These are phyloP conservation scores for Colletotrichum sp. DNA, from an alignment of 2,329 filamentous ascomycete species.

Conservation along the genomic window DNA sequence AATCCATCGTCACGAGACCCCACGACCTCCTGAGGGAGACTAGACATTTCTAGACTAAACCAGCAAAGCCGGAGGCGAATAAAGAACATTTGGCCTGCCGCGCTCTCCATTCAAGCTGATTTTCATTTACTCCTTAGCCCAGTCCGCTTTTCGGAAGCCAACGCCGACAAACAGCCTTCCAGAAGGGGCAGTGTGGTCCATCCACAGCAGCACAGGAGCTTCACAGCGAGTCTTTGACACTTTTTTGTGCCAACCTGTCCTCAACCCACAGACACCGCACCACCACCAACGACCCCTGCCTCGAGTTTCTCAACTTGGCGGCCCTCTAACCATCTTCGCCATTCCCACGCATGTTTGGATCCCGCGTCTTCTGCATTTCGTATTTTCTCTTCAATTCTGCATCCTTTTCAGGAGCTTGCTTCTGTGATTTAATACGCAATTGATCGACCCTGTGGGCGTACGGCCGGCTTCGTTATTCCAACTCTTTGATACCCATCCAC, in stretches of 20 bases:
- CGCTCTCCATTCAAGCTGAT: neutral
- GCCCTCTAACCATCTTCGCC: conserved; percentile 10
- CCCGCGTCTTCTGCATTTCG: neutral
- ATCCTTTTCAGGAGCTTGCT: conserved; percentile 12
- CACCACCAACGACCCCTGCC: conserved; percentile 13
- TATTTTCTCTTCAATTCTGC: conserved; percentile 10
- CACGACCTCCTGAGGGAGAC: neutral
- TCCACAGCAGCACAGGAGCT: neutral
- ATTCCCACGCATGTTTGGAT: conserved; percentile 11
- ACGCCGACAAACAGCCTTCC: neutral
- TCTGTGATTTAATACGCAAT: conserved; percentile 18
- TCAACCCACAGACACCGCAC: conserved; percentile 22
- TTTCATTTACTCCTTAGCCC: neutral
- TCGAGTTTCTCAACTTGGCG: conserved; percentile 15
- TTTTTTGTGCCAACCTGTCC: conserved; percentile 31
- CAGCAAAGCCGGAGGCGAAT: neutral
- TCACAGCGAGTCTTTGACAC: neutral
- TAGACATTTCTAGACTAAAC: neutral
- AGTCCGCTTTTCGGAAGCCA: neutral
- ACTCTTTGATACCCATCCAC: conserved; percentile 2
- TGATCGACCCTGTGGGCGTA: conserved; percentile 11
- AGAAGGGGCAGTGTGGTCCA: conserved; percentile 2
- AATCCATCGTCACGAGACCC: conserved; percentile 3
- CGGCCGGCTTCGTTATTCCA: conserved; percentile 14
- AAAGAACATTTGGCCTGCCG: neutral